These are phyloP conservation scores for Suillus placidus DNA, from an alignment of 768 basidiomycete species.

Conservation along the genomic window DNA sequence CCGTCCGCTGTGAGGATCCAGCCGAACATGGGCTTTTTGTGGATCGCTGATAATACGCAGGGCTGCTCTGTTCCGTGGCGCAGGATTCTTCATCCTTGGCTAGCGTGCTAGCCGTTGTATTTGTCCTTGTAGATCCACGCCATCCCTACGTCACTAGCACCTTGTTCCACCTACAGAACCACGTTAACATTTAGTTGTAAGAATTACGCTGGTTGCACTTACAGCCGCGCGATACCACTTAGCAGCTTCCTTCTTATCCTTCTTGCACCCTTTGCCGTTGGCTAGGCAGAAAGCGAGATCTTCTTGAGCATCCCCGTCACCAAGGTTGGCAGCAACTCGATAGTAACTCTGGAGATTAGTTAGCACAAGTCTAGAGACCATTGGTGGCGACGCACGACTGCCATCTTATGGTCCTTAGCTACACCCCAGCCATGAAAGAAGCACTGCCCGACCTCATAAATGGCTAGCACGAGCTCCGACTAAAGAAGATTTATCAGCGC, in stretches of 20 bases:
- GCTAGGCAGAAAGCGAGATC: constrained; percentile 85
- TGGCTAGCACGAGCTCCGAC: constrained; percentile 84
- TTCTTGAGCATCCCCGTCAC: constrained; percentile 85
- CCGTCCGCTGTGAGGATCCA: constrained; percentile 14
- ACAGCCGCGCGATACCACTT: constrained; percentile 91
- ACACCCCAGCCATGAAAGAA: constrained; percentile 95
- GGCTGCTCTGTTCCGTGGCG: not conserved
- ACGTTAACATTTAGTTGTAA: constrained; percentile 3
- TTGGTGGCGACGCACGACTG: constrained; percentile 55
- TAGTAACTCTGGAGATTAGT: constrained; percentile 68
- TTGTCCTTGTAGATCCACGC: constrained; percentile 95
- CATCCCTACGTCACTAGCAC: constrained; percentile 78
- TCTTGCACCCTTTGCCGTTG: constrained; percentile 89
- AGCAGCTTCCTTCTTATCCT: constrained; percentile 82
- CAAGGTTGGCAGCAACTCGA: constrained; percentile 77
- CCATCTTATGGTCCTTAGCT: constrained; percentile 86
- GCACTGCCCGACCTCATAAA: constrained; percentile 91
- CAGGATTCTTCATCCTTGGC: not conserved
- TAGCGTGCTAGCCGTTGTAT: constrained; percentile 39
- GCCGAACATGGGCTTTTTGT: constrained; percentile 14
- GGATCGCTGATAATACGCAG: not conserved
- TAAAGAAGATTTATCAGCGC: constrained; percentile 28
- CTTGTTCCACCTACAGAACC: constrained; percentile 57
- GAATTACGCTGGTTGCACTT: constrained; percentile 27
- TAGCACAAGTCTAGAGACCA: constrained; percentile 3